A percentile compares a stretch with the other conserved stretches of the same genome.
Conservation (phyloP, 1,284 basidiomycete genomes). For the Tranzscheliella williamsii region DNA sequence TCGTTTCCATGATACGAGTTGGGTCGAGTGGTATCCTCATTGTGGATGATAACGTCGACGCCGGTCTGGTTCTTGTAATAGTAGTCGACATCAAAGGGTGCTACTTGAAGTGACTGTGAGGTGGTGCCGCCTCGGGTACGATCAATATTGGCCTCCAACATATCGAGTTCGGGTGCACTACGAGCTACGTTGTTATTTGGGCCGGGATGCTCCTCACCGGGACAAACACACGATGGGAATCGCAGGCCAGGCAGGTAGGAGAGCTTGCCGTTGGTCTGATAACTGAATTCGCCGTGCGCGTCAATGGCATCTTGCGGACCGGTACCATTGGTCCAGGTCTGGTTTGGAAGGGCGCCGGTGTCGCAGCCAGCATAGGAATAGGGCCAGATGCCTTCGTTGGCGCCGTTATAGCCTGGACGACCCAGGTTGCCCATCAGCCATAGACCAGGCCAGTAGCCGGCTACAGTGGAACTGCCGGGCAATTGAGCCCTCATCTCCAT, state of each 20-base stretch:
- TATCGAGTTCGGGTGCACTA: slow-evolving; percentile 55
- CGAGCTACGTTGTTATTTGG: slow-evolving; percentile 50
- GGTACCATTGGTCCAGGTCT: too few relatives aligned
- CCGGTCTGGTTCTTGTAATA: slow-evolving; percentile 29
- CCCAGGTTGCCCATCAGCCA: too few relatives aligned
- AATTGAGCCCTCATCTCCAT: too few relatives aligned
- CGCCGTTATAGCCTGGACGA: too few relatives aligned
- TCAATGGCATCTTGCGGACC: slow-evolving; percentile 27
- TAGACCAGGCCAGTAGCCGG: too few relatives aligned
- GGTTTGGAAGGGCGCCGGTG: too few relatives aligned
- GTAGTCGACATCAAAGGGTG: slow-evolving; percentile 53
- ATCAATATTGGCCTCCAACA: slow-evolving; percentile 64
- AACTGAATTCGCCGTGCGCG: slow-evolving; percentile 10
- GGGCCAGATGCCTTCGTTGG: too few relatives aligned
- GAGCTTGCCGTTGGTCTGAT: slow-evolving; percentile 15
- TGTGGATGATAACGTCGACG: slow-evolving; percentile 29
- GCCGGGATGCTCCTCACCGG: slow-evolving; percentile 46
- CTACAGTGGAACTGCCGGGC: too few relatives aligned
- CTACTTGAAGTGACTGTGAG: slow-evolving; percentile 55
- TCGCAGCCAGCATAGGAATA: too few relatives aligned
- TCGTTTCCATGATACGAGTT: slow-evolving; percentile 50
- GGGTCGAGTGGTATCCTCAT: slow-evolving; percentile 21
- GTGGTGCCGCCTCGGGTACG: slow-evolving; percentile 59
- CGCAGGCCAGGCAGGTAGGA: slow-evolving; percentile 47
- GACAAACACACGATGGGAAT: slow-evolving; percentile 45